These are phyloP conservation scores for Suillus subalutaceus DNA, from an alignment of 768 basidiomycete species.

Conservation along the genomic window DNA sequence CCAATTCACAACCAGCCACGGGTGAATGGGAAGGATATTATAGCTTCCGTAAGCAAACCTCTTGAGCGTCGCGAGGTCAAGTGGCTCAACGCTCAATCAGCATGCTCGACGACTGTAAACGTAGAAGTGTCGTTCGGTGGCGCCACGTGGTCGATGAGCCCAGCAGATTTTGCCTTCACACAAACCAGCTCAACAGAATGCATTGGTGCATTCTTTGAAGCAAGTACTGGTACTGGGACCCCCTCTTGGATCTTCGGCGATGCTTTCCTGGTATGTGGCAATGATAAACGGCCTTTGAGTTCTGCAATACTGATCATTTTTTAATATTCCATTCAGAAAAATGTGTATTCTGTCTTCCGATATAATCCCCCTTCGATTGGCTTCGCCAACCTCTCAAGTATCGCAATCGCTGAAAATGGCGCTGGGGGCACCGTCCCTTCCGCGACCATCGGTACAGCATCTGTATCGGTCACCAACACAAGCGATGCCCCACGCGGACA, in stretches of 20 bases:
- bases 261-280: constrained; percentile 42
- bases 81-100: constrained; percentile 13
- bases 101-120: constrained; percentile 41
- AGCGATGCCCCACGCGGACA: constrained; percentile 12
- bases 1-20: constrained; percentile 40
- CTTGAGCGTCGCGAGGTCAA: background rate
- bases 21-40: constrained; percentile 51
- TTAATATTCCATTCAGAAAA: constrained; percentile 39
- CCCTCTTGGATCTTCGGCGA: constrained; percentile 57
- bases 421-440: constrained; percentile 45
- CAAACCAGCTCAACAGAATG: constrained; percentile 44
- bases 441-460: constrained; percentile 57
- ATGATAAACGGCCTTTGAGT: background rate
- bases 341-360: constrained; percentile 59
- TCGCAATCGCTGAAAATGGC: constrained; percentile 29
- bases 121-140: constrained; percentile 49
- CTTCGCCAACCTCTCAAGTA: constrained; percentile 47
- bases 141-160: constrained; percentile 47
- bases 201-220: constrained; percentile 56
- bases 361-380: constrained; percentile 53
- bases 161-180: constrained; percentile 50
- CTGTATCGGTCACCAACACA: constrained; percentile 45
- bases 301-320: background rate
- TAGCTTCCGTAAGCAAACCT: constrained; percentile 37
- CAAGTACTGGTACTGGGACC: constrained; percentile 33